phyloP scores from a whole-genome alignment of 2,329 filamentous ascomycete genomes.

The Ophiosphaerella korrae region DNA sequence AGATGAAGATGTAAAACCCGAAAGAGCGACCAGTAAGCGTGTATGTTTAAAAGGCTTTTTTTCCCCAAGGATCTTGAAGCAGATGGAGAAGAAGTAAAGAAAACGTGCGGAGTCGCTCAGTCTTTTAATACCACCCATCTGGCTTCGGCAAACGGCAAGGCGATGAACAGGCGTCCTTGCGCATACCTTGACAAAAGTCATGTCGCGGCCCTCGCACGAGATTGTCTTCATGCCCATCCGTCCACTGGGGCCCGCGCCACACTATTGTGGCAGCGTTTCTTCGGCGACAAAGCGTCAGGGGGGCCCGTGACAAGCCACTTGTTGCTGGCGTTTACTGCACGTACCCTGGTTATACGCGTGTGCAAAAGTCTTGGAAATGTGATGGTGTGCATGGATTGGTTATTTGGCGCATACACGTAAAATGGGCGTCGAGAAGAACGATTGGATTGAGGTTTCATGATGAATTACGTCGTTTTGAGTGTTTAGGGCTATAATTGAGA shows the following conservation, averaged over 20 bases:
- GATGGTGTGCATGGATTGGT: constrained; percentile 20
- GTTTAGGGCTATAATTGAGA: no score
- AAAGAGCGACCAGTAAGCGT: no score
- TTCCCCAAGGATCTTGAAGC: background rate
- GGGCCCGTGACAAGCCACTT: constrained; percentile 14
- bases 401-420: background rate
- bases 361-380: constrained; percentile 22
- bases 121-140: background rate
- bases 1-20: no score
- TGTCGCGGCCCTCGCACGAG: background rate
- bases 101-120: background rate
- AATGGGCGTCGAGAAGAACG: no score
- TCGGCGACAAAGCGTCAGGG: constrained; percentile 1
- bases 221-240: no score
- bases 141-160: background rate
- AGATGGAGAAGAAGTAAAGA: background rate
- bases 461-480: no score
- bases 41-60: background rate
- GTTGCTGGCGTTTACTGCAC: constrained; percentile 12
- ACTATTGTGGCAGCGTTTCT: constrained; percentile 13
- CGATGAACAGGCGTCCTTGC: background rate
- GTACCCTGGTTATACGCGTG: constrained; percentile 20
- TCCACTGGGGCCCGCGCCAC: constrained; percentile 11
- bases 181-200: background rate
- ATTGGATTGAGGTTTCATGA: no score